phyloP scores from a whole-genome alignment of 305 asterid genomes.

The Solanum hybrid region DNA sequence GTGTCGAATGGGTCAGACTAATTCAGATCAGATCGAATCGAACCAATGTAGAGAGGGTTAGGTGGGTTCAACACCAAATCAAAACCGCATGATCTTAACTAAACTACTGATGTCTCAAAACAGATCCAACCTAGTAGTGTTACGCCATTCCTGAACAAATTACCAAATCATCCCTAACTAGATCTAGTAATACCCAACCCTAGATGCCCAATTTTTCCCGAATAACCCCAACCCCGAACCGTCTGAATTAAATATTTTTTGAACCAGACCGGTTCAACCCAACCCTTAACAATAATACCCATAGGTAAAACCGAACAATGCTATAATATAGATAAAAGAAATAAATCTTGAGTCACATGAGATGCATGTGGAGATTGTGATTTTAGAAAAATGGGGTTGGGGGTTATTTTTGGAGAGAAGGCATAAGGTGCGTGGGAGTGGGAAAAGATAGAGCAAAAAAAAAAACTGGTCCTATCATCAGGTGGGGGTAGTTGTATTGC shows the following conservation, averaged over 20 bases:
- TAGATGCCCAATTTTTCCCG: not conserved
- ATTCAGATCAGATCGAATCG: not conserved
- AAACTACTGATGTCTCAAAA: not conserved
- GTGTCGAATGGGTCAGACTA: not conserved
- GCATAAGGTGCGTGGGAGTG: not conserved
- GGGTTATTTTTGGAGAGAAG: too few relatives aligned
- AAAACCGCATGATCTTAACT: not conserved
- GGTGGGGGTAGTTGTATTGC: conserved; percentile 7
- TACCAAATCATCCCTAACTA: not conserved
- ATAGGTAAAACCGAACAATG: not conserved
- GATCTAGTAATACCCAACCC: not conserved
- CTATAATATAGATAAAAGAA: not conserved
- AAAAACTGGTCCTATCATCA: conserved; percentile 10
- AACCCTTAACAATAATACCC: not conserved
- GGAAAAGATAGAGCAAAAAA: not conserved
- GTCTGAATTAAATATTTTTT: not conserved
- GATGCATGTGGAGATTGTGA: not conserved
- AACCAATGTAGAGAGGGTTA: not conserved
- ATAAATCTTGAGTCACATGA: conserved; percentile 4
- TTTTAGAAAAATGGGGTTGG: not conserved
- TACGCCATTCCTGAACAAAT: not conserved
- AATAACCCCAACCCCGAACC: not conserved
- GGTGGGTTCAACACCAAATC: not conserved
- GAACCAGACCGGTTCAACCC: not conserved
- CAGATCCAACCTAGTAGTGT: not conserved